phyloP scores from a whole-genome alignment of 73 alveolate species.

The Paraurostyla sp. region DNA sequence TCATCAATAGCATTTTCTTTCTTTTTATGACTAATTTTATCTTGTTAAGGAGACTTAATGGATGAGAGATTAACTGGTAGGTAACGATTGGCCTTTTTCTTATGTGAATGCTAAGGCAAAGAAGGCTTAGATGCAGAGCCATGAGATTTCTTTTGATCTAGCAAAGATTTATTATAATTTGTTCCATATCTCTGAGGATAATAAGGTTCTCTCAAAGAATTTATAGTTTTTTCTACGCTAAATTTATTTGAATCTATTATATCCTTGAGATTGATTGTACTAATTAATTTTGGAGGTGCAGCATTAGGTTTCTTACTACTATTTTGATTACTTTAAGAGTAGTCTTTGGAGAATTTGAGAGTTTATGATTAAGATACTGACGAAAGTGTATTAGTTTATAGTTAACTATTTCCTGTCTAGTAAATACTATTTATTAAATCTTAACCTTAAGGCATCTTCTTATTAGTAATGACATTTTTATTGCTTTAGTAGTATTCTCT shows the following conservation, averaged over 20 bases:
- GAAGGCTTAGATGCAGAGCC: too few species aligned
- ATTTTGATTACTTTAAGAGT: neutral
- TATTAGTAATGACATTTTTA: neutral
- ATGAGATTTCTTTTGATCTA: neutral
- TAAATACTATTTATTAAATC: neutral
- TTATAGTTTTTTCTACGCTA: neutral
- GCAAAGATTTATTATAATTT: neutral
- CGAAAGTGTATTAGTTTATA: neutral
- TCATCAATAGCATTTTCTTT: neutral
- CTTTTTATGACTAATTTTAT: neutral
- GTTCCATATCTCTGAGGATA: neutral
- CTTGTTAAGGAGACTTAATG: neutral
- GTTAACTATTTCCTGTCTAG: too few species aligned
- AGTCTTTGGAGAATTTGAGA: neutral
- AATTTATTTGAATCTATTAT: neutral
- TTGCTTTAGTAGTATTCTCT: constrained; percentile 6
- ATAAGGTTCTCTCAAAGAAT: neutral
- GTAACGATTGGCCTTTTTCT: neutral
- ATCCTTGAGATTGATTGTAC: constrained; percentile 25
- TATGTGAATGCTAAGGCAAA: too few species aligned
- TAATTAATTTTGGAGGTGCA: neutral
- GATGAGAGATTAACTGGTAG: neutral
- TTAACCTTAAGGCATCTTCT: neutral
- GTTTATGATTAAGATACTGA: neutral
- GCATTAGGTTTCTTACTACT: neutral